A percentile compares a stretch with the other conserved stretches of the same genome.
Evolutionary conservation across 176 grass and related monocot species (phyloP).

Genomic region (Dactylis glomerata): DNA sequence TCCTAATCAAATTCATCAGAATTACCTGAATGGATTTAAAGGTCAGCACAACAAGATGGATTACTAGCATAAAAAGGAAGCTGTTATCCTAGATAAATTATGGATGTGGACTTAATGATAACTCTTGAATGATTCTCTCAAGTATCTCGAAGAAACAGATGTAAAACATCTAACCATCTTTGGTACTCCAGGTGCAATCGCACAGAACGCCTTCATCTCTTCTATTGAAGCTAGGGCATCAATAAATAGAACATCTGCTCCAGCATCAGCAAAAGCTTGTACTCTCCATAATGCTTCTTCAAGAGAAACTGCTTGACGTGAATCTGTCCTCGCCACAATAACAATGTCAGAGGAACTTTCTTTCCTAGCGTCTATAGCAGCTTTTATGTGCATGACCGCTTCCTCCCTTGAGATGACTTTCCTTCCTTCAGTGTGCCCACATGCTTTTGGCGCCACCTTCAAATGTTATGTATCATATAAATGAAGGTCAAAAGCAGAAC

Average conservation of each 20-base stretch:
- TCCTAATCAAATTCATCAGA: background rate
- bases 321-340: slow-evolving; percentile 81
- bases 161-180: slow-evolving; percentile 74
- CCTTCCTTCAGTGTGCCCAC: slow-evolving; percentile 90
- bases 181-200: slow-evolving; percentile 65
- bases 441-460: slow-evolving; percentile 98
- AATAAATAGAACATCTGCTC: slow-evolving; percentile 90
- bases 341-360: slow-evolving; percentile 96
- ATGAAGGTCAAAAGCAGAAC: background rate
- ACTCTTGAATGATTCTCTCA: background rate
- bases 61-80: background rate
- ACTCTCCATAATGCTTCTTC: slow-evolving; percentile 89
- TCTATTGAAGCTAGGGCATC: slow-evolving; percentile 88
- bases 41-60: background rate
- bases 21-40: background rate
- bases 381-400: slow-evolving; percentile 84
- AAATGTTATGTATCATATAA: background rate
- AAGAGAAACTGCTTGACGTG: slow-evolving; percentile 80
- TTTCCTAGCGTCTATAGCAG: slow-evolving; percentile 76
- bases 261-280: slow-evolving; percentile 87
- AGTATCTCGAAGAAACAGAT: background rate
- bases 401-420: slow-evolving; percentile 97
- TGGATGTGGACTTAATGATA: background rate
- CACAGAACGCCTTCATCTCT: slow-evolving; percentile 88
- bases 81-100: background rate